Percentiles rank a stretch among this genome's conserved stretches.
These are phyloP conservation scores for Bruguiera sexangula DNA, from an alignment of 345 rosid genomes.

Conservation along the genomic window DNA sequence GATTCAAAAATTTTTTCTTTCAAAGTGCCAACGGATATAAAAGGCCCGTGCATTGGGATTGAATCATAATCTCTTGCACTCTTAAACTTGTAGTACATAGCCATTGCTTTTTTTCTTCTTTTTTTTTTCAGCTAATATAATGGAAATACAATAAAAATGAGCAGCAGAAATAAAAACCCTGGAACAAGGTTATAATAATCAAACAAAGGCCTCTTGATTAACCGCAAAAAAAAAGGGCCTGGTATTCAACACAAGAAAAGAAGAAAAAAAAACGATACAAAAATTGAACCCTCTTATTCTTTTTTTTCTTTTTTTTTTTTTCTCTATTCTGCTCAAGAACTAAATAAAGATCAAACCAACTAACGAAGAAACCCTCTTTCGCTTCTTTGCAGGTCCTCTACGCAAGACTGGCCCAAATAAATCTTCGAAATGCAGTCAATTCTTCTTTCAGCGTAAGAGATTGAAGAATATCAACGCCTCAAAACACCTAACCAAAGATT, in stretches of 20 bases:
- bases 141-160: not conserved
- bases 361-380: constrained; percentile 6
- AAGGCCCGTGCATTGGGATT: constrained; percentile 87
- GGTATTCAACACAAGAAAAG: constrained; percentile 14
- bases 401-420: too few relatives aligned
- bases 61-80: constrained; percentile 98
- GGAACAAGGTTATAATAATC: not conserved
- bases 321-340: constrained; percentile 13
- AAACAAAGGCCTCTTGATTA: constrained; percentile 16
- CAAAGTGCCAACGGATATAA: constrained; percentile 90
- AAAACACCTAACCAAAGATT: too few relatives aligned
- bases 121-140: not conserved
- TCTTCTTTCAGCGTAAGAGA: too few relatives aligned
- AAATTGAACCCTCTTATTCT: not conserved
- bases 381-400: too few relatives aligned
- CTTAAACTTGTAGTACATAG: constrained; percentile 98
- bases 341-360: constrained; percentile 20
- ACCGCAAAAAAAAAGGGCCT: constrained; percentile 11
- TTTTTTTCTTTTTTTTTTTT: not conserved
- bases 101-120: constrained; percentile 42
- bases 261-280: constrained; percentile 13
- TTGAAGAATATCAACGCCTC: too few relatives aligned
- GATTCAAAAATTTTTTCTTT: constrained; percentile 98
- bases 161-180: constrained; percentile 8
- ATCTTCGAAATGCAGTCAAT: too few relatives aligned